Evolutionary conservation across 2,329 filamentous ascomycete genomes (phyloP).

Genomic region (Akanthomyces lecanii): DNA sequence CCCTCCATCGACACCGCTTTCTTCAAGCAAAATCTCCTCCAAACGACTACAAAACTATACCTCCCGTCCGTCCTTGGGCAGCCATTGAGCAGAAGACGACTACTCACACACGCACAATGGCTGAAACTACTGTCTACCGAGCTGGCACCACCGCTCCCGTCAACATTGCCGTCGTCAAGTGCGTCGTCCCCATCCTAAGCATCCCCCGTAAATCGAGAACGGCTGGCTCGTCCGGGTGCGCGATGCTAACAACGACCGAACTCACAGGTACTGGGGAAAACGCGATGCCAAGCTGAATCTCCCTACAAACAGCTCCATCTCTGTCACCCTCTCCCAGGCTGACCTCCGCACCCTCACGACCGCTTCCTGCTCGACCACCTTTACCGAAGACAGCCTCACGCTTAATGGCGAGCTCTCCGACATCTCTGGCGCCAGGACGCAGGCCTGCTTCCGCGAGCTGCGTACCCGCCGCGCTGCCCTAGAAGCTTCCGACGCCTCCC

Average conservation of each 20-base stretch:
- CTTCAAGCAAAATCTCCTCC: slow-evolving; percentile 6
- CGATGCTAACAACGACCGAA: not conserved
- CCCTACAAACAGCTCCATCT: slow-evolving; percentile 95
- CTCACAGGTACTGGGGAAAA: slow-evolving; percentile 81
- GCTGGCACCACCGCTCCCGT: slow-evolving; percentile 95
- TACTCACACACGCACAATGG: slow-evolving; percentile 33
- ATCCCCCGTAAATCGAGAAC: not conserved
- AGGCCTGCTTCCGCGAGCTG: slow-evolving; percentile 87
- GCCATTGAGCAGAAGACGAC: not conserved
- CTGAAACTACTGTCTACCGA: slow-evolving; percentile 65
- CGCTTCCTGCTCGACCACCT: slow-evolving; percentile 77
- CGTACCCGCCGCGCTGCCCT: slow-evolving; percentile 71
- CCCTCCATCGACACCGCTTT: slow-evolving; percentile 16
- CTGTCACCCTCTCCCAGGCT: slow-evolving; percentile 89
- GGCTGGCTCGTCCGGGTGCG: not conserved
- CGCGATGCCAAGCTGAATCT: slow-evolving; percentile 90
- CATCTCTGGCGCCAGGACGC: slow-evolving; percentile 82
- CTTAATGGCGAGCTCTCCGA: slow-evolving; percentile 83
- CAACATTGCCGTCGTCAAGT: slow-evolving; percentile 98
- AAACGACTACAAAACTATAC: not conserved
- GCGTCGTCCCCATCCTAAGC: slow-evolving; percentile 19
- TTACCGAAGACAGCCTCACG: slow-evolving; percentile 65
- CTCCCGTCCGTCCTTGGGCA: not conserved
- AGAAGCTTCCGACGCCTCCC: slow-evolving; percentile 64
- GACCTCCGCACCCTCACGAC: slow-evolving; percentile 96